Percentiles rank a stretch among this genome's conserved stretches.
These are phyloP conservation scores for Rhynchosporium graminicola DNA, from an alignment of 2,329 filamentous ascomycete species.

Conservation along the genomic window DNA sequence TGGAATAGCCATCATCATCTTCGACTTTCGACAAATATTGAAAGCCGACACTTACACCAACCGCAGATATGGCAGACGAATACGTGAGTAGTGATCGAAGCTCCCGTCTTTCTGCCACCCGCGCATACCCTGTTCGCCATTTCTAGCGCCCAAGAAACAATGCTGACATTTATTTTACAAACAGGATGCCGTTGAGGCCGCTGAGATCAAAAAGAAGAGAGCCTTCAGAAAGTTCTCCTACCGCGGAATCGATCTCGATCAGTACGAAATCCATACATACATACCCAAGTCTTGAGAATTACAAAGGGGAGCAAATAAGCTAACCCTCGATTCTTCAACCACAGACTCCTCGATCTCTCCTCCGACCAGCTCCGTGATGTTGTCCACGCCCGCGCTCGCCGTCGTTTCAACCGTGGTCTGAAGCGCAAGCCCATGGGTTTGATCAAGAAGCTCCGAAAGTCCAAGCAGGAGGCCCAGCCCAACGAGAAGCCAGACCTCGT, in stretches of 20 bases:
- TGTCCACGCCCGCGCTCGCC: conserved; percentile 96
- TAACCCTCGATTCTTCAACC: conserved; percentile 40
- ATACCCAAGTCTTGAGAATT: conserved; percentile 34
- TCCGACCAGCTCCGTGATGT: conserved; percentile 99
- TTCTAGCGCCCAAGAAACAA: conserved; percentile 15
- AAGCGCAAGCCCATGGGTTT: conserved; percentile 99
- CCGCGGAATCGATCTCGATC: conserved; percentile 98
- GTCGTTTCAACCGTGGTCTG: conserved; percentile 98
- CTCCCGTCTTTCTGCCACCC: conserved; percentile 4
- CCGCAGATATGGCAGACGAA: conserved; percentile 80
- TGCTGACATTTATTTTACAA: conserved; percentile 41
- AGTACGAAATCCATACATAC: conserved; percentile 63
- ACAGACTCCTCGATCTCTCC: conserved; percentile 95
- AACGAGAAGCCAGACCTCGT: conserved; percentile 99
- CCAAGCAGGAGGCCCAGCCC: conserved; percentile 97
- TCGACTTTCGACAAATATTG: conserved; percentile 38
- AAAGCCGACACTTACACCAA: conserved; percentile 35
- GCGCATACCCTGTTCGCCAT: neutral
- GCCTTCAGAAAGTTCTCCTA: conserved; percentile 99
- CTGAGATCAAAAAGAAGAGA: conserved; percentile 99
- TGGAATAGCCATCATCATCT: conserved; percentile 28
- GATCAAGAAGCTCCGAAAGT: conserved; percentile 99
- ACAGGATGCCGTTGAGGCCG: conserved; percentile 95
- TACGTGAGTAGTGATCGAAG: conserved; percentile 59
- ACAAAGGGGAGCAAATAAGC: conserved; percentile 41